These are phyloP conservation scores for Phytophthora quininea DNA, from an alignment of 352 stramenopile genomes.

Conservation along the genomic window DNA sequence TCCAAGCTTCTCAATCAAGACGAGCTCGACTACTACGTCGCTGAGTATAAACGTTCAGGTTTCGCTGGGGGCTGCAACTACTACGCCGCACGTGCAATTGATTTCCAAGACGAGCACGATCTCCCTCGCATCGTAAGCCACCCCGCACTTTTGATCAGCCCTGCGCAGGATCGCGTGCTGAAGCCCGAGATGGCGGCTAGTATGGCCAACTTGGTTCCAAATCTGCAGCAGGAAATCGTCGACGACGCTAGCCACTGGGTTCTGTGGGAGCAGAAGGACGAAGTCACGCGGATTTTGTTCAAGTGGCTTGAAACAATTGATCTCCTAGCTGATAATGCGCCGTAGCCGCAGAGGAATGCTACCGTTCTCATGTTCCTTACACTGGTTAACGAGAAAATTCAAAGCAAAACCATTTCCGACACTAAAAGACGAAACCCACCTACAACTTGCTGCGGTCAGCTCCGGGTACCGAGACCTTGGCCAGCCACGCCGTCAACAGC, in stretches of 20 bases:
- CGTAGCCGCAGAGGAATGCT: background rate
- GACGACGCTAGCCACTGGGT: constrained; percentile 64
- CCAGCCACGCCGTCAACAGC: constrained; percentile 47
- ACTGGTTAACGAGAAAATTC: background rate
- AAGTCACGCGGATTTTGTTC: constrained; percentile 43
- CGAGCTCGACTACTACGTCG: constrained; percentile 68
- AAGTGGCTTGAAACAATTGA: constrained; percentile 45
- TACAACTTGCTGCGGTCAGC: constrained; percentile 34
- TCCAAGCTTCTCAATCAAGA: constrained; percentile 50
- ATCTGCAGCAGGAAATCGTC: constrained; percentile 55
- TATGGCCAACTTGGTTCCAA: constrained; percentile 54
- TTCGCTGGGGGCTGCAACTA: constrained; percentile 64
- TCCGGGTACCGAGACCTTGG: constrained; percentile 22
- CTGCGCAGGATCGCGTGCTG: constrained; percentile 56
- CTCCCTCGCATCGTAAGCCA: constrained; percentile 43
- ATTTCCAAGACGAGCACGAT: constrained; percentile 52
- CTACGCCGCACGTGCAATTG: constrained; percentile 57
- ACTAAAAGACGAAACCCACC: background rate
- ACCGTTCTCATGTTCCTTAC: background rate
- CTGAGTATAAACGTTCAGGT: constrained; percentile 51
- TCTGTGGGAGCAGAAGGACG: constrained; percentile 57
- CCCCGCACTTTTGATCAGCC: constrained; percentile 64
- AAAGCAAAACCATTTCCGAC: background rate
- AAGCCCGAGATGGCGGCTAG: constrained; percentile 56
- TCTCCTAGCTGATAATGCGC: background rate